phyloP scores from a whole-genome alignment of 2,329 filamentous ascomycete genomes.

The Penicillium freii region DNA sequence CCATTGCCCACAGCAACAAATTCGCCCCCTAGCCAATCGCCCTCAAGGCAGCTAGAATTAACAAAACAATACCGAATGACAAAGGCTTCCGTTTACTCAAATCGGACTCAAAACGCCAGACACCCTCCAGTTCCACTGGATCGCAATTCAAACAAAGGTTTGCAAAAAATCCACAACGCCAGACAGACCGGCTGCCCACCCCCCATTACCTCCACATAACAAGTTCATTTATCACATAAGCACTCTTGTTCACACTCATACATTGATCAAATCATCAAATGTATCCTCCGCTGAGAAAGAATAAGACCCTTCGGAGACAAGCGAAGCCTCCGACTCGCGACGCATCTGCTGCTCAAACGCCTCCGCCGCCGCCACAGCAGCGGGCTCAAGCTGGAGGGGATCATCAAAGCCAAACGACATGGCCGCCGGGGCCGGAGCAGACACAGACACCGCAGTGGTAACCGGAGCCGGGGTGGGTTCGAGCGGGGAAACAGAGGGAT shows the following conservation, averaged over 20 bases:
- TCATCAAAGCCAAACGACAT: constrained; percentile 39
- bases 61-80: background rate
- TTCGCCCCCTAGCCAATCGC: background rate
- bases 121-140: constrained; percentile 19
- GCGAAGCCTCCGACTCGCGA: constrained; percentile 30
- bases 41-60: background rate
- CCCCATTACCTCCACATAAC: constrained; percentile 2
- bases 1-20: background rate
- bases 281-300: constrained; percentile 32
- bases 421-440: background rate
- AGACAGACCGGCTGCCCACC: constrained; percentile 8
- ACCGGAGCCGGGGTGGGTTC: background rate
- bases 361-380: constrained; percentile 14
- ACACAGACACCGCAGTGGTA: background rate
- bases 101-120: constrained; percentile 11
- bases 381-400: constrained; percentile 28
- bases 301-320: constrained; percentile 31
- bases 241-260: constrained; percentile 14
- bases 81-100: constrained; percentile 1
- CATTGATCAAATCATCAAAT: constrained; percentile 37
- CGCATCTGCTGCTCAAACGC: constrained; percentile 32
- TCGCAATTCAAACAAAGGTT: constrained; percentile 8
- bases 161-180: constrained; percentile 2
- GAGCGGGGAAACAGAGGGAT: constrained; percentile 15
- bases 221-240: background rate